A percentile compares a stretch with the other conserved stretches of the same genome.
phyloP scores from a whole-genome alignment of 2,329 filamentous ascomycete genomes.

The Colletotrichum sojae region DNA sequence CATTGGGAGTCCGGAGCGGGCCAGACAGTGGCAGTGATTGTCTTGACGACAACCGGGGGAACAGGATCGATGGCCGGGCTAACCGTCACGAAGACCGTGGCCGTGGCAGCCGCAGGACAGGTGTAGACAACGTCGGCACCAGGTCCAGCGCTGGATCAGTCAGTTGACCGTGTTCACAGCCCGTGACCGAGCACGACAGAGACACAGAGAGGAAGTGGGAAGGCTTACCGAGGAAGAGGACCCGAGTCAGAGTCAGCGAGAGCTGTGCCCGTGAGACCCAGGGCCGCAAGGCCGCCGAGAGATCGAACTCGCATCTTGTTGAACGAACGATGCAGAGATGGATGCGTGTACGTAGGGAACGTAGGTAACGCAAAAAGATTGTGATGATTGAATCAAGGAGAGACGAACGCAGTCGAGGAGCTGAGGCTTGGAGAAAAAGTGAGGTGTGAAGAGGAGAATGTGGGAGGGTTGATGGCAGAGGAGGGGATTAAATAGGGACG shows the following conservation, averaged over 20 bases:
- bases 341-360: conserved; percentile 7
- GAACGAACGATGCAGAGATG: conserved; percentile 36
- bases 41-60: conserved; percentile 26
- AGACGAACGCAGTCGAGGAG: conserved; percentile 17
- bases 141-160: conserved; percentile 40
- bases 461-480: not conserved
- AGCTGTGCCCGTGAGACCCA: conserved; percentile 51
- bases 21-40: conserved; percentile 36
- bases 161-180: conserved; percentile 29
- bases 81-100: conserved; percentile 65
- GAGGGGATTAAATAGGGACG: conserved; percentile 5
- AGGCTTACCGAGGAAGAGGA: conserved; percentile 49
- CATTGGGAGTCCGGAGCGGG: not conserved
- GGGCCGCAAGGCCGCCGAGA: conserved; percentile 53
- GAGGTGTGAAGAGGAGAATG: conserved; percentile 7
- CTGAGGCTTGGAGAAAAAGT: conserved; percentile 32
- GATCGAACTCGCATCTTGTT: conserved; percentile 56
- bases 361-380: conserved; percentile 30
- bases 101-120: conserved; percentile 57
- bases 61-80: conserved; percentile 49
- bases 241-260: conserved; percentile 51
- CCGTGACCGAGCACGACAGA: not conserved
- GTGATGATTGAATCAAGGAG: conserved; percentile 30
- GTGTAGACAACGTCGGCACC: conserved; percentile 27
- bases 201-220: not conserved